These are phyloP conservation scores for Collybiopsis confluens DNA, from an alignment of 768 basidiomycete genomes.

Conservation along the genomic window DNA sequence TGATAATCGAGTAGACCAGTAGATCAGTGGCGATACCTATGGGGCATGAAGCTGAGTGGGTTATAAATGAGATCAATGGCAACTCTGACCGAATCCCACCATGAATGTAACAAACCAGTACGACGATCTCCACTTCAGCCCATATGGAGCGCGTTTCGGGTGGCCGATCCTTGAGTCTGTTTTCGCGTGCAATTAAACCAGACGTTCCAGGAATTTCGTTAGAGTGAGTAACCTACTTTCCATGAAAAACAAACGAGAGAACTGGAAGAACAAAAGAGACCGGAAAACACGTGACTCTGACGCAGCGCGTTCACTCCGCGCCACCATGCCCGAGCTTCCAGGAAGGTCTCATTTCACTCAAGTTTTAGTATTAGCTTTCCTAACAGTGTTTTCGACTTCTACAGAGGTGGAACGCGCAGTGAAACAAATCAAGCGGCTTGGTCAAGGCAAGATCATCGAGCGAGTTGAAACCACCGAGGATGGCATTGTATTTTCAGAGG, in stretches of 20 bases:
- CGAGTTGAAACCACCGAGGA: slow-evolving; percentile 59
- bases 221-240: neutral
- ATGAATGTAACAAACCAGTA: slow-evolving; percentile 51
- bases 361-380: neutral
- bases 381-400: neutral
- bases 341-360: slow-evolving; percentile 25
- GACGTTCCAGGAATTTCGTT: no score
- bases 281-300: neutral
- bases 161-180: neutral
- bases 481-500: slow-evolving; percentile 56
- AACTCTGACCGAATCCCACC: slow-evolving; percentile 45
- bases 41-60: no score
- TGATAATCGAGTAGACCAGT: slow-evolving; percentile 57
- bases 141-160: slow-evolving; percentile 27
- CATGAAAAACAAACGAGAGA: neutral
- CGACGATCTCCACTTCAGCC: slow-evolving; percentile 55
- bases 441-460: slow-evolving; percentile 47
- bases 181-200: no score
- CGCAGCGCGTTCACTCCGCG: neutral
- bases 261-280: neutral
- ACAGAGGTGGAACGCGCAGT: slow-evolving; percentile 71
- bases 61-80: neutral
- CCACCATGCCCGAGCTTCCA: slow-evolving; percentile 51
- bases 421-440: slow-evolving; percentile 47
- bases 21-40: slow-evolving; percentile 48